Evolutionary conservation across 768 basidiomycete genomes (phyloP), one percentile per base, ranked within the genome.

Genomic region (Suillus paluster): DNA sequence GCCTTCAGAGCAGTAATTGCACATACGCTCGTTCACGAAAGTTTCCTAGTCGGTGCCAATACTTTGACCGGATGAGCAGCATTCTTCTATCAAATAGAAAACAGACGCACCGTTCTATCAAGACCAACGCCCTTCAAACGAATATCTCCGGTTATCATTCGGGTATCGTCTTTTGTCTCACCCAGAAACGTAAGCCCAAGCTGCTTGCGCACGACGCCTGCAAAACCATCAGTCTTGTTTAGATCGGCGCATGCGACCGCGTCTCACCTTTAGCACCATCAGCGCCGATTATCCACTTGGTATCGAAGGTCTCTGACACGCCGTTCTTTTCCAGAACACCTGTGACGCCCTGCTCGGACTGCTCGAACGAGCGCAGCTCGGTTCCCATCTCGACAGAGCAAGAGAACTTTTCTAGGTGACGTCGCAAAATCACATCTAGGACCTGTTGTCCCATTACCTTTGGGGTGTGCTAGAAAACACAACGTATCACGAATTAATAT

Each of bases 11-110:
- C 41, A 58, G 15, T 23, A 42, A 49, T 1, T 1, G 57, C 5
- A 39, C 36, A 42, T 42, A 46, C 30, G 17, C 25, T 30, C 1
- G 19, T 7, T 14, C 14, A 14, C 21, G 17, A 14, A 15, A 65
- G 42, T 78, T 77, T 1, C 82, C 80, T 79, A 81, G 82, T 69
- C 78, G 79, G 61, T 83, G 62, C 62, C 62, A 63, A 42, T 63
- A 19, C 62, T 53, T 53, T 17, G 5, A 36, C 5, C 15, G 8
- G 8, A 53, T 53, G 12, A 53, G 52, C 14, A 62, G 23, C 8
- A 4, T 12, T 27, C n/a, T 14, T 23, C 3, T 9, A 60, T 1
- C 0, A 11, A 41, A 5, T 21, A 17, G 7, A 4, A 17, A 21
- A 21, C 1, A 12, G 15, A 39, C 77, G 46, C 57, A 80, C 80